These are phyloP conservation scores for Zasmidium citrigriseum DNA, from an alignment of 2,329 filamentous ascomycete genomes.

Conservation along the genomic window DNA sequence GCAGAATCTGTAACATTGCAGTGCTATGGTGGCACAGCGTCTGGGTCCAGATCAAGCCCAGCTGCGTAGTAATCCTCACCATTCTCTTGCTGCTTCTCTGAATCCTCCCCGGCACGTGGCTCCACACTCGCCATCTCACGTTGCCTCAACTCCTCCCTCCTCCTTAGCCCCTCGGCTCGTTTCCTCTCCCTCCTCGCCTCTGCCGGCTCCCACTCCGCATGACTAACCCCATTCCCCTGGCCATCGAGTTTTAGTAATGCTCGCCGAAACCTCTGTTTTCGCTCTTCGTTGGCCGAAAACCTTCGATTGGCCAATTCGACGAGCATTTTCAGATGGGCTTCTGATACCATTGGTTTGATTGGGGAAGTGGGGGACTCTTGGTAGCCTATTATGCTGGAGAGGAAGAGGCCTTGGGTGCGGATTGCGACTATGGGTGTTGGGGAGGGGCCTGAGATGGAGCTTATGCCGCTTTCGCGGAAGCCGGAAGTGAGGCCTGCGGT, in stretches of 20 bases:
- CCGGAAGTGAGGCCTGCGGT: conserved; percentile 76
- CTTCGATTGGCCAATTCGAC: conserved; percentile 72
- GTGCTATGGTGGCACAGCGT: background rate
- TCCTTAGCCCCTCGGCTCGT: conserved; percentile 50
- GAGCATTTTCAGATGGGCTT: conserved; percentile 67
- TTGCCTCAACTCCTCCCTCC: conserved; percentile 24
- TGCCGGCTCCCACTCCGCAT: conserved; percentile 41
- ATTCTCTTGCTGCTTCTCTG: background rate
- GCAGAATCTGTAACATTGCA: background rate
- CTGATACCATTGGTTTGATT: conserved; percentile 60
- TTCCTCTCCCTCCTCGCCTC: conserved; percentile 41
- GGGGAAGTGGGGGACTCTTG: conserved; percentile 38
- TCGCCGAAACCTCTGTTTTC: conserved; percentile 65
- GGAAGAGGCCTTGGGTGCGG: conserved; percentile 75
- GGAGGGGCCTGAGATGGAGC: conserved; percentile 24
- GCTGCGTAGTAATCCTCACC: background rate
- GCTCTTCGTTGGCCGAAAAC: conserved; percentile 67
- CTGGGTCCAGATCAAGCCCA: background rate
- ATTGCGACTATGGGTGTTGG: conserved; percentile 77
- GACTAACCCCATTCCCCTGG: conserved; percentile 34
- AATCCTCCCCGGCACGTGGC: background rate
- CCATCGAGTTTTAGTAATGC: conserved; percentile 47
- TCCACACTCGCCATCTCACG: background rate
- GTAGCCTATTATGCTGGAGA: conserved; percentile 78
- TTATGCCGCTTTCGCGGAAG: conserved; percentile 84